Percentiles rank a stretch among this genome's conserved stretches.
Evolutionary conservation across 768 basidiomycete genomes (phyloP).

Genomic region (Tricholoma matsutake): DNA sequence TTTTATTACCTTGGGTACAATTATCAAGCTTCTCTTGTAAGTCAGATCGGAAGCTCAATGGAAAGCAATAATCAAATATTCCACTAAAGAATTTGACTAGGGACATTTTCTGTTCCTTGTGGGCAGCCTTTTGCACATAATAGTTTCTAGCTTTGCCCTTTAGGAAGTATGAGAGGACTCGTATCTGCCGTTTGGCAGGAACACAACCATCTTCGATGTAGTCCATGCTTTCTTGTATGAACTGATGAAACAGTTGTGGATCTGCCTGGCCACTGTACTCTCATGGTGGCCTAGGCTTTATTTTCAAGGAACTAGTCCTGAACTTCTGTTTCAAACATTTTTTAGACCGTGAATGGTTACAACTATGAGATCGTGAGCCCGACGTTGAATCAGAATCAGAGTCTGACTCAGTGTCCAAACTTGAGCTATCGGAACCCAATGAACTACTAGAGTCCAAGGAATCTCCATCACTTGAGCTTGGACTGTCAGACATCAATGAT

Average conservation of each 20-base stretch:
- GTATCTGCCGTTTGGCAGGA: slow-evolving; percentile 6
- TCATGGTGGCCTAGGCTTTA: slow-evolving; percentile 15
- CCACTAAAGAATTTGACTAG: slow-evolving; percentile 3
- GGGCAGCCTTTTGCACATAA: slow-evolving; percentile 2
- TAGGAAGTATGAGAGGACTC: slow-evolving; percentile 11
- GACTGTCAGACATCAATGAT: not conserved
- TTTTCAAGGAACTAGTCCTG: not conserved
- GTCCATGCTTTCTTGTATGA: slow-evolving; percentile 13
- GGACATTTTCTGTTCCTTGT: not conserved
- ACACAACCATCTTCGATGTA: slow-evolving; percentile 18
- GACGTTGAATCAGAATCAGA: not conserved
- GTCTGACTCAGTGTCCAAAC: not conserved
- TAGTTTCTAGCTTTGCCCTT: slow-evolving; percentile 6
- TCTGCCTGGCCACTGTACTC: slow-evolving; percentile 19
- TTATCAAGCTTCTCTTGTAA: slow-evolving; percentile 4
- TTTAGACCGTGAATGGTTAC: not conserved
- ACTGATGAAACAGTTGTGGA: slow-evolving; percentile 12
- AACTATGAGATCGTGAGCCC: not conserved
- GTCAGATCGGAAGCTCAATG: not conserved
- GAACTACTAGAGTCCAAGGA: too few species aligned
- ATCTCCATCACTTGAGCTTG: not conserved
- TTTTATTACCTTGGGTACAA: too few species aligned
- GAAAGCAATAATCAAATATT: slow-evolving; percentile 5
- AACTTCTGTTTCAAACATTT: not conserved
- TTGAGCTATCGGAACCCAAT: not conserved